Evolutionary conservation across 306 rosid species (phyloP), one percentile per base, ranked within the genome.

Genomic region (barrel medic (Medicago truncatula)): DNA sequence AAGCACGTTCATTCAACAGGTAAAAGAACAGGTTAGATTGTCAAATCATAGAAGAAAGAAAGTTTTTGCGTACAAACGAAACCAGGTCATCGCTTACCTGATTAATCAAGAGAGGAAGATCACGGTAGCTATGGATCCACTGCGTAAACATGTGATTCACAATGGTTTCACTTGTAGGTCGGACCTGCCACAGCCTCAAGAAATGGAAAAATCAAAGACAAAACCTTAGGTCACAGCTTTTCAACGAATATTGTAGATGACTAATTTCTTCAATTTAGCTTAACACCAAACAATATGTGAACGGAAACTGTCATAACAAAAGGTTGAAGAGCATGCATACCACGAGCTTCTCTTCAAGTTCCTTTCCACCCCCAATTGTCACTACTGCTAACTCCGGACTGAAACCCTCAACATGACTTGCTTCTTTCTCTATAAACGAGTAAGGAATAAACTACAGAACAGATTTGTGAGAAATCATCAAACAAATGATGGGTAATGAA

Each of bases 111-210:
- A 92, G 92, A 34, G 97, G 98, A 74, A 95, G 97, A 86, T 95
- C 98, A 61, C 97, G 96, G 78, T 95, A 84, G 88, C 98, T 95
- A 79, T 89, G 93, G 66, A 95, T 92, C 98, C 98, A 95, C 86
- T 92, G 96, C 41, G 97, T 95, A 80, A 95, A 92, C 98, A 95
- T 90, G 78, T 95, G 98, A 84, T 95, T 95, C 54, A 95, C 98
- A 74, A 92, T 92, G 40, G 98, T 95, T 84, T 95, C 98, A 56
- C 97, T 95, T 0, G 97, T 95, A 9, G 97, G 96, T 74, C 97
- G 85, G 56, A 95, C 97, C 99, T 92, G 99, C 86, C 91, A 88
- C 84, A 92, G 85, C 93, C 98, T 90, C 97, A 90, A 78, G 81
- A 87, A 86, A 81, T 74, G 85, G 88, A 90, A 86, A 83, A 91